Conservation (phyloP, 116 monocot genomes). For the Thalassia testudinum region DNA sequence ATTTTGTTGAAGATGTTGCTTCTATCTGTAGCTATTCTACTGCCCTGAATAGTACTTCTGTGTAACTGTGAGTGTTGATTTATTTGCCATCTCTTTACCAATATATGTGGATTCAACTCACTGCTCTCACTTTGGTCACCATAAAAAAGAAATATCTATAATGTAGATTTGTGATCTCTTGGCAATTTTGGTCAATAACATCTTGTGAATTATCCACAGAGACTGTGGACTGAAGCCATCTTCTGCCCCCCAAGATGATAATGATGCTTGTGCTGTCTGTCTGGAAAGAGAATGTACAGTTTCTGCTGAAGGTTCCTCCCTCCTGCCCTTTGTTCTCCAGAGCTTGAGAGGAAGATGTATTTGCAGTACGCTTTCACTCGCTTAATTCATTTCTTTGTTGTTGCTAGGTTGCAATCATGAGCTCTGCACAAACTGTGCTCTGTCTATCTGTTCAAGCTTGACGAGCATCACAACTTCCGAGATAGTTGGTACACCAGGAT, state of each 20-base stretch:
- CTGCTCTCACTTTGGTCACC: too few species aligned
- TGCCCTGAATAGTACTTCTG: too few species aligned
- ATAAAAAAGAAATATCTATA: too few species aligned
- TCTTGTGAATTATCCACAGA: conserved; percentile 26
- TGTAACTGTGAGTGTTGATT: too few species aligned
- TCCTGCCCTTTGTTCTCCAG: too few species aligned
- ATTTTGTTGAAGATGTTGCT: too few species aligned
- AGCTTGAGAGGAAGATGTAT: too few species aligned
- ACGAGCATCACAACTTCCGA: conserved; percentile 47
- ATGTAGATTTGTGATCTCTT: too few species aligned
- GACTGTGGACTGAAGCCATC: conserved; percentile 54
- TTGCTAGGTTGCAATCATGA: conserved; percentile 71
- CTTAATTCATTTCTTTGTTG: not conserved
- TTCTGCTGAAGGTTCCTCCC: conserved; percentile 65
- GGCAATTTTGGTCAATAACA: not conserved
- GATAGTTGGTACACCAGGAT: conserved; percentile 40
- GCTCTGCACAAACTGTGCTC: conserved; percentile 76
- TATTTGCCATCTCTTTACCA: too few species aligned
- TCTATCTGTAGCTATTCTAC: too few species aligned
- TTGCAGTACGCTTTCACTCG: too few species aligned
- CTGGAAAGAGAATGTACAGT: conserved; percentile 81
- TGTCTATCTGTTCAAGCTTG: conserved; percentile 69
- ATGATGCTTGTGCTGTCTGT: conserved; percentile 72
- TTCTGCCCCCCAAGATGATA: conserved; percentile 32
- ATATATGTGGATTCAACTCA: too few species aligned